A percentile compares a stretch with the other conserved stretches of the same genome.
Conservation (phyloP, 2,329 filamentous ascomycete species). For the Xylaria sp. region DNA sequence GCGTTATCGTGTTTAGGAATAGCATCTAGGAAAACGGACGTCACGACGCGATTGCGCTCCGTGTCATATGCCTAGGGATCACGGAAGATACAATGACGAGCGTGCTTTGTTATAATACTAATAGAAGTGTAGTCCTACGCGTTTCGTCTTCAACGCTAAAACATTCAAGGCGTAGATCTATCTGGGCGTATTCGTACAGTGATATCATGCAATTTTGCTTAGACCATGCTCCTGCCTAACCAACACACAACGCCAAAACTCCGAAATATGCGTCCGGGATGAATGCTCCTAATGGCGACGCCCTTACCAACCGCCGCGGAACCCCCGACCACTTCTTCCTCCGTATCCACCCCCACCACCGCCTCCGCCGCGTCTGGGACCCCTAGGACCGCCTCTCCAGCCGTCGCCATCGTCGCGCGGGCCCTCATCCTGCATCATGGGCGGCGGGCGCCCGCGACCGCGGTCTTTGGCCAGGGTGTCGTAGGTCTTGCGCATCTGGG, state of each 20-base stretch:
- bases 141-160: not conserved
- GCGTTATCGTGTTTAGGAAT: not conserved
- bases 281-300: not conserved
- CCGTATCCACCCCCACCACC: constrained; percentile 56
- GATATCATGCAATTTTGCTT: constrained; percentile 27
- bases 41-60: not conserved
- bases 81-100: constrained; percentile 3
- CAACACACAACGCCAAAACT: constrained; percentile 35
- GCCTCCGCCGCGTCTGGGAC: constrained; percentile 59
- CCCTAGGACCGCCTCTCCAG: constrained; percentile 52
- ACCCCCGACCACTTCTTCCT: constrained; percentile 45
- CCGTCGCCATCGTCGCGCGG: constrained; percentile 55
- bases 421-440: constrained; percentile 49
- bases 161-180: constrained; percentile 16
- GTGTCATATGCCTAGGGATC: not conserved
- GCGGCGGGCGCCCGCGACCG: constrained; percentile 64
- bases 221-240: constrained; percentile 14
- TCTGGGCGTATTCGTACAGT: constrained; percentile 27
- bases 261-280: constrained; percentile 28
- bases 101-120: constrained; percentile 20
- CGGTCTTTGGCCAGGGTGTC: constrained; percentile 88
- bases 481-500: constrained; percentile 94
- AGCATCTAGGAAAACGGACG: not conserved
- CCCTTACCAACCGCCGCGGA: constrained; percentile 49
- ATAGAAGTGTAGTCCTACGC: constrained; percentile 18